phyloP scores from a whole-genome alignment of 495 filamentous ascomycete genomes.

The Chaetomium cochliodes region DNA sequence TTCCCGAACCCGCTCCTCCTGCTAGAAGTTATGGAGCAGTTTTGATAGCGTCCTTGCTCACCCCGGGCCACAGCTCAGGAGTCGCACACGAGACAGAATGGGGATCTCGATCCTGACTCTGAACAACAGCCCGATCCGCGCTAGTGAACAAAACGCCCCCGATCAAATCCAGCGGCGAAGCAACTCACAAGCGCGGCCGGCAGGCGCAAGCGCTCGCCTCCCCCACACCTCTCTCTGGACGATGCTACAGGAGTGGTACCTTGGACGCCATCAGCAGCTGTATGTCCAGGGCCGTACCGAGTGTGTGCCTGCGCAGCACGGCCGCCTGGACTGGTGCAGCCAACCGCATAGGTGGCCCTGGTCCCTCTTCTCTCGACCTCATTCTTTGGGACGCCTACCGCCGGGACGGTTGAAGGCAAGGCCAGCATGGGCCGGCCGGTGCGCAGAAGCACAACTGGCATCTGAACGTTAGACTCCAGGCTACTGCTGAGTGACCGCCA shows the following conservation, averaged over 20 bases:
- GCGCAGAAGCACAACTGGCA: constrained; percentile 7
- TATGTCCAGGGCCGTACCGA: constrained; percentile 1
- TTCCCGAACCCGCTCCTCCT: too few species aligned
- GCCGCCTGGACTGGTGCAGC: constrained; percentile 16
- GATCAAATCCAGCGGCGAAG: background rate
- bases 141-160: background rate
- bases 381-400: constrained; percentile 12
- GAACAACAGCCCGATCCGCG: background rate
- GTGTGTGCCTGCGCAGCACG: constrained; percentile 5
- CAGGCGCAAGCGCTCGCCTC: constrained; percentile 31
- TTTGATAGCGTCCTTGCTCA: too few species aligned
- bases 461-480: background rate
- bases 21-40: too few species aligned
- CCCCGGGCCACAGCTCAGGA: background rate
- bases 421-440: constrained; percentile 5
- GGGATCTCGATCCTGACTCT: background rate
- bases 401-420: background rate
- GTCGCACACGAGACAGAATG: background rate
- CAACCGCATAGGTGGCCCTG: constrained; percentile 17
- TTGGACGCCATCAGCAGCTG: background rate
- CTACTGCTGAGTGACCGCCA: background rate
- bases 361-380: constrained; percentile 20
- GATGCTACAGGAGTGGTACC: constrained; percentile 4
- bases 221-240: constrained; percentile 21
- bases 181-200: constrained; percentile 17